Evolutionary conservation across 1,139 yeast genomes (phyloP), one percentile per base, ranked within the genome.

Genomic region (Williopsis jadinii): DNA sequence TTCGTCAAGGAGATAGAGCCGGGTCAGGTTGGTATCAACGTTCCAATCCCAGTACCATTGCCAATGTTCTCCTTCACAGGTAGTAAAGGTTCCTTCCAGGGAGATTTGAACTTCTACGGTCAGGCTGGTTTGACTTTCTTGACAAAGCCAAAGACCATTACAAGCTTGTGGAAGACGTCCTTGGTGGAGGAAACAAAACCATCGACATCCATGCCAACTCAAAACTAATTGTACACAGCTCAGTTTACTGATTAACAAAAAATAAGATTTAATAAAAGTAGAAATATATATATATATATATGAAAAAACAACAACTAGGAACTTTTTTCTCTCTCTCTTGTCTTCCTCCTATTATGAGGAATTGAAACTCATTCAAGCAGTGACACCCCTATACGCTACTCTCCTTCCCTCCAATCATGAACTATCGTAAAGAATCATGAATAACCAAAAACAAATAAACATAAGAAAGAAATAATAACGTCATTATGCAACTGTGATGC

Each of bases 21-120:
- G 45, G 92, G 92, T 27, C 90, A 83, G 63, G 84, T 83, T 43
- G 92, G 92, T 47, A 73, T 83, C 55, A 83, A 83, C 54, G 87
- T 83, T 38, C 90, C 92, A 27, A 83, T 83, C 50, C 92, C 90
- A n/a, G 92, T 83, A 15, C 90, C 90, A 44, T 67, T 83, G 58
- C 90, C 92, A 48, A 80, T 82, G 85, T 83, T 83, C 61, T 80
- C 87, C 6, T 83, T 83, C 67, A 83, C 90, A 26, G 92, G 92
- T 30, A 79, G 78, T 60, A 81, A 82, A 66, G 85, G 80, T 30
- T 80, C 87, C 2, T 81, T 82, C 73, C 68, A 81, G 53, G 90
- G 92, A 35, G 88, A 82, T 59, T 71, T 83, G 68, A 83, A 83
- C 68, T 83, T 83, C 61, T 83, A 83, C 62, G 92, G 92, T 47